Evolutionary conservation across 2,329 filamentous ascomycete genomes (phyloP), one percentile per base, ranked within the genome.

Genomic region (Knufia petricola): DNA sequence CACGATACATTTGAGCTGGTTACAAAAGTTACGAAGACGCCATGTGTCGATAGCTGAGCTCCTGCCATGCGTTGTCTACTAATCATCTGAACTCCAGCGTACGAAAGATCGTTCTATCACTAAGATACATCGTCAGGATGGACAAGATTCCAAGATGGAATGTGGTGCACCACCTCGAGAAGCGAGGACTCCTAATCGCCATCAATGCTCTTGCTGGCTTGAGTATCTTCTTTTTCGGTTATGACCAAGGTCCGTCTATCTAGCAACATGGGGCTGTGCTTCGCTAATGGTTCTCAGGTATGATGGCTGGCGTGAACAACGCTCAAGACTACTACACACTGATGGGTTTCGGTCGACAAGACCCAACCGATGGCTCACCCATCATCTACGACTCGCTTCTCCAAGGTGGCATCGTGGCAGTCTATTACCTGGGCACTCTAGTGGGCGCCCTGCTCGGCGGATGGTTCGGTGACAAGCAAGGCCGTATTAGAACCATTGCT

Each of bases 221-320:
- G 12, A 82, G 78, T 12, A 84, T 83, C 53, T 79, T 84, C 63
- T 83, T 84, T 69, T 83, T 83, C 56, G 81, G 70, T 44, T 71
- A 81, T 74, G 78, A 71, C 43, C 68, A 71, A 51, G 39, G 39
- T 26, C 13, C 10, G 39, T 28, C 32, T n/a, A n/a, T 6, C 15
- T 17, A n/a, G 7, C 15, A 7, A 6, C 4, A 4, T 7, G 4
- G 13, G 10, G 4, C 15, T 13, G 13, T 36, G 7, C 6, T n/a
- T n/a, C 6, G 13, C 32, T 36, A n/a, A 36, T n/a, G 13, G 13
- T n/a, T 6, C 4, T n/a, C 15, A 41, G 68, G 69, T 26, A 69
- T 15, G 81, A 81, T 49, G 55, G 52, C 48, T 23, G 53, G 53
- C 15, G 55, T 85, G 10, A 84, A 85, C 63, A 80, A 77, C 40